Evolutionary conservation across 176 grass and related monocot species (phyloP).

Genomic region (Zea luxurians): DNA sequence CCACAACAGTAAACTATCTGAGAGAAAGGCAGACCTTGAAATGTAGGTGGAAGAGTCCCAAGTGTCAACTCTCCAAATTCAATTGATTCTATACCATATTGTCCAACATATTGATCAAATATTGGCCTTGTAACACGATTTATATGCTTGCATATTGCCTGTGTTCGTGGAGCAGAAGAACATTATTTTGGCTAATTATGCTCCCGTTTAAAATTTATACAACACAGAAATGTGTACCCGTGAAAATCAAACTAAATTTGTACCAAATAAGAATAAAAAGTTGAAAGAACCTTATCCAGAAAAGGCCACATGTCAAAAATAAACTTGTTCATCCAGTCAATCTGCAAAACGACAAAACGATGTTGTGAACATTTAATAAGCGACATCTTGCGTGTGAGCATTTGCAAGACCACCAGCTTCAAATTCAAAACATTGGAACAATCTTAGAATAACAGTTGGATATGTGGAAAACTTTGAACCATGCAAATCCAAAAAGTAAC

Average conservation of each 20-base stretch:
- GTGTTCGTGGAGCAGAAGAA: conserved; percentile 13
- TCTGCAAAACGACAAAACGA: conserved; percentile 48
- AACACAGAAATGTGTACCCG: neutral
- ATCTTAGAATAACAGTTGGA: neutral
- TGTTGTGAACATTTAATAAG: conserved; percentile 9
- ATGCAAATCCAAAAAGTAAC: neutral
- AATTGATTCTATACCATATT: conserved; percentile 82
- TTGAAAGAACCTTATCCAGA: conserved; percentile 78
- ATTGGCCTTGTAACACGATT: conserved; percentile 58
- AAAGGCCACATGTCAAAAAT: conserved; percentile 81
- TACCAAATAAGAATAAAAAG: conserved; percentile 40
- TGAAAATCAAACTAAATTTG: conserved; percentile 26
- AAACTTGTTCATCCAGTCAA: conserved; percentile 95
- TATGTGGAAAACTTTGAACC: neutral
- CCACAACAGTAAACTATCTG: neutral
- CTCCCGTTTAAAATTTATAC: neutral
- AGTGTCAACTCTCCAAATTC: conserved; percentile 73
- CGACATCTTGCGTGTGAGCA: neutral
- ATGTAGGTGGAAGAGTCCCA: conserved; percentile 70
- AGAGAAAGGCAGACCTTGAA: conserved; percentile 71
- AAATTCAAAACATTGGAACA: neutral
- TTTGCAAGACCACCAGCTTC: neutral
- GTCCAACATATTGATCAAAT: conserved; percentile 82
- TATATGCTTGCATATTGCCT: conserved; percentile 90
- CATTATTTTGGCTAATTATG: conserved; percentile 6